phyloP scores from a whole-genome alignment of 257 asterid species.

The Ligustrum vulgare region DNA sequence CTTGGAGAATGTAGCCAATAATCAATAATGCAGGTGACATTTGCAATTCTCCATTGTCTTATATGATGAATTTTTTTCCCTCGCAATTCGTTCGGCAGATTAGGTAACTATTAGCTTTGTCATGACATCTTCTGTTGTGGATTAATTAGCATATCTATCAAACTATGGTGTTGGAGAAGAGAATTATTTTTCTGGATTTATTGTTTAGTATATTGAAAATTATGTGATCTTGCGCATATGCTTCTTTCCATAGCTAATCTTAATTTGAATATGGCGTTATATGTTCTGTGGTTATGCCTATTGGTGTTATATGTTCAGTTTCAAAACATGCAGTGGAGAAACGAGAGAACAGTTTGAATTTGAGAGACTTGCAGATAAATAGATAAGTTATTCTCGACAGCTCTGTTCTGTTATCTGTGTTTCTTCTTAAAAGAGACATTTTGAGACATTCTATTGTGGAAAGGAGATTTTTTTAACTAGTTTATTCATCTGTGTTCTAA shows the following conservation, averaged over 20 bases:
- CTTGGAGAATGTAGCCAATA: slow-evolving; percentile 52
- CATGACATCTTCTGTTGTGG: slow-evolving; percentile 10
- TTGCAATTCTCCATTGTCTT: background rate
- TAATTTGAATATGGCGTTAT: background rate
- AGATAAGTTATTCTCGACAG: background rate
- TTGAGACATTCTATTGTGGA: background rate
- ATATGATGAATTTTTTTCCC: background rate
- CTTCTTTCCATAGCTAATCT: background rate
- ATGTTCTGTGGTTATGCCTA: slow-evolving; percentile 8
- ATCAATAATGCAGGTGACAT: slow-evolving; percentile 44
- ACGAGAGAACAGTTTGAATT: background rate
- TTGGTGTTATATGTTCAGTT: background rate
- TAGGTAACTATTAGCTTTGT: slow-evolving; percentile 9
- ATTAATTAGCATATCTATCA: slow-evolving; percentile 2
- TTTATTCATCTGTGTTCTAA: background rate
- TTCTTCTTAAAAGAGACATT: background rate
- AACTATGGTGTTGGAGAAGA: slow-evolving; percentile 10
- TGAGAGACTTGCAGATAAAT: background rate
- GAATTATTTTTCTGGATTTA: slow-evolving; percentile 11
- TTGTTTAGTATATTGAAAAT: background rate
- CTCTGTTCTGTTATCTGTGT: background rate
- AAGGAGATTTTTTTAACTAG: background rate
- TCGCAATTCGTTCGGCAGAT: background rate
- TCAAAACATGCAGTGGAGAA: background rate
- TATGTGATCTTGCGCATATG: background rate